These are phyloP conservation scores for Hypomontagnella submonticulosa DNA, from an alignment of 495 filamentous ascomycete species.

Conservation along the genomic window DNA sequence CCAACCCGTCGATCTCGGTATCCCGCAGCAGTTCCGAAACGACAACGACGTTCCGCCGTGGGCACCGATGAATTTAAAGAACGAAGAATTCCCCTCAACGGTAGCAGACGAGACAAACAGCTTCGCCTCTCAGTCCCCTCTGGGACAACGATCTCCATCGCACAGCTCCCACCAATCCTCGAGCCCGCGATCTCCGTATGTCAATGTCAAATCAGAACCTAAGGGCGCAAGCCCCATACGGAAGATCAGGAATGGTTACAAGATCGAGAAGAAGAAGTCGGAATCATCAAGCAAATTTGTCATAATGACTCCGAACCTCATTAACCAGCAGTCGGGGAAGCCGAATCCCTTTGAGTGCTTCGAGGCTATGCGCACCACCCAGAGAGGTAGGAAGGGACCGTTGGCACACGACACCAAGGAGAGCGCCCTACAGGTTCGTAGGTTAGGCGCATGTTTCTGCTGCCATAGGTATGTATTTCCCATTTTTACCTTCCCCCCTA, in stretches of 20 bases:
- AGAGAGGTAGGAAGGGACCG: conserved; percentile 60
- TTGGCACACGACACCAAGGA: conserved; percentile 59
- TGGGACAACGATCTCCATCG: conserved; percentile 45
- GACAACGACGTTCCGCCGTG: conserved; percentile 52
- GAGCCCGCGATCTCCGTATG: conserved; percentile 49
- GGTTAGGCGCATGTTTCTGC: conserved; percentile 61
- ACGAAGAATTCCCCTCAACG: conserved; percentile 46
- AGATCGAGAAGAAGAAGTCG: conserved; percentile 53
- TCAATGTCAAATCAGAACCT: conserved; percentile 49
- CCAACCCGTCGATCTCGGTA: conserved; percentile 46
- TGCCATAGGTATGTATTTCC: conserved; percentile 52
- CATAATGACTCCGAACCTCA: conserved; percentile 59
- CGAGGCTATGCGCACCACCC: conserved; percentile 56
- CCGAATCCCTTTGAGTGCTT: conserved; percentile 61
- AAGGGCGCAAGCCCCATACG: conserved; percentile 48
- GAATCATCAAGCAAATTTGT: conserved; percentile 55
- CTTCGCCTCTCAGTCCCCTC: conserved; percentile 43
- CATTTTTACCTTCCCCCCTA: conserved; percentile 18
- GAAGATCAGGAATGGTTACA: conserved; percentile 47
- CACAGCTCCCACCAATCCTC: conserved; percentile 41
- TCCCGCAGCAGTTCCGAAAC: conserved; percentile 48
- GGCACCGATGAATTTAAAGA: conserved; percentile 51
- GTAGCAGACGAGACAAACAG: conserved; percentile 52
- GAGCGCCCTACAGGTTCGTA: conserved; percentile 58
- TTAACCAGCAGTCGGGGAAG: conserved; percentile 54